Evolutionary conservation across 495 filamentous ascomycete genomes (phyloP).

Genomic region (Jackrogersella multiformis): DNA sequence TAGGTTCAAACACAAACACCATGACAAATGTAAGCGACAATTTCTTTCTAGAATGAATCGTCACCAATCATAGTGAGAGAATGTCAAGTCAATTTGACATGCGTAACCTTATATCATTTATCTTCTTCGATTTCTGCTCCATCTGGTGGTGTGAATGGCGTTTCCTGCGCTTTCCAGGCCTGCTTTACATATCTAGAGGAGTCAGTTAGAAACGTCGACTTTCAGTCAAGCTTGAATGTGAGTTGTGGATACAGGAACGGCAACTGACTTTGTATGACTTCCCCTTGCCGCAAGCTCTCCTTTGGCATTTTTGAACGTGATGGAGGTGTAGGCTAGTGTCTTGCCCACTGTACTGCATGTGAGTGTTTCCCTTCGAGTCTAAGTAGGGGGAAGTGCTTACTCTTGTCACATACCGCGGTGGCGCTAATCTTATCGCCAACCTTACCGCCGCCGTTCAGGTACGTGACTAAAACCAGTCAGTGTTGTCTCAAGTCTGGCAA

Average conservation of each 20-base stretch:
- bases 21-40: neutral
- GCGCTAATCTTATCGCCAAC: slow-evolving; percentile 80
- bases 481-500: neutral
- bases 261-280: slow-evolving; percentile 91
- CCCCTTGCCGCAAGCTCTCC: slow-evolving; percentile 85
- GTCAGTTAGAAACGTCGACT: neutral
- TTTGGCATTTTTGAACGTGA: slow-evolving; percentile 79
- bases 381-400: slow-evolving; percentile 55
- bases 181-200: slow-evolving; percentile 36
- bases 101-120: slow-evolving; percentile 5
- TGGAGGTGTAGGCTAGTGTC: slow-evolving; percentile 86
- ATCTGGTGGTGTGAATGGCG: slow-evolving; percentile 22
- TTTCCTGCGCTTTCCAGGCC: slow-evolving; percentile 37
- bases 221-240: neutral
- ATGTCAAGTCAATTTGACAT: neutral
- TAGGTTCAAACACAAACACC: neutral
- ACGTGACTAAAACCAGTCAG: slow-evolving; percentile 74
- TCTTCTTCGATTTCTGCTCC: slow-evolving; percentile 27
- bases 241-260: neutral
- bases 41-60: neutral
- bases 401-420: slow-evolving; percentile 82
- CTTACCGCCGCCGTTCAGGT: slow-evolving; percentile 82
- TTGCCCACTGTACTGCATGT: slow-evolving; percentile 77
- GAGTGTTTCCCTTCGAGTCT: neutral
- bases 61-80: neutral